Evolutionary conservation across 1,284 basidiomycete genomes (phyloP), one percentile per base, ranked within the genome.

Genomic region (Omphalotus olearius): DNA sequence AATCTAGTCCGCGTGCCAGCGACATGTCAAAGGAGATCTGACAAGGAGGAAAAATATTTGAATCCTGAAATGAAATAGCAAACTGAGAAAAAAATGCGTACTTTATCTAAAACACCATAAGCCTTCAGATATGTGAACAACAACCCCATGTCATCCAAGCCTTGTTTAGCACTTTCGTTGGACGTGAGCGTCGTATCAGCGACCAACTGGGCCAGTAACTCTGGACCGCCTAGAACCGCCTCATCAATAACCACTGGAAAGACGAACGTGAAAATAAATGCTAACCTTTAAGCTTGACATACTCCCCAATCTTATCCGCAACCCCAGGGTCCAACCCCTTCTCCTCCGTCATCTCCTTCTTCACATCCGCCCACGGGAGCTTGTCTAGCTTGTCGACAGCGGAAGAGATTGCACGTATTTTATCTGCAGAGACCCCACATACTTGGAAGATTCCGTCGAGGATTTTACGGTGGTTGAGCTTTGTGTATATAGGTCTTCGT

Each of bases 311-410:
- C 65, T 81, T 87, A 72, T 99, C 97, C 0, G 96, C 96, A 2
- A 89, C 79, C 4, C 74, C 79, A n/a, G 80, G 71, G 58, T 89
- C 87, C 17, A 99, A 74, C 0, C 93, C 93, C 68, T 99, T 99
- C 66, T 98, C 95, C 1, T 85, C 87, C 0, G 86, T 90, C 97
- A 99, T 99, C 68, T 99, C 96, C 64, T 89, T 88, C 71, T 88
- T 91, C 11, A 99, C 96, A 42, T 97, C 94, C 7, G 67, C 66
- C 96, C 97, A 99, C 0, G 95, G 82, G 35, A 87, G 69, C 87
- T 99, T 99, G 78, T 99, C 97, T 20, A 99, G 82, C 70, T 99
- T 99, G 72, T 99, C 96, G 9, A 99, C 96, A 0, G 96, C 96
- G 10, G 92, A 96, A 1, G 93, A 97, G 62, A 98, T 98, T n/a